Evolutionary conservation across 2,329 filamentous ascomycete species (phyloP).

Genomic region (Pseudocercospora cruenta): DNA sequence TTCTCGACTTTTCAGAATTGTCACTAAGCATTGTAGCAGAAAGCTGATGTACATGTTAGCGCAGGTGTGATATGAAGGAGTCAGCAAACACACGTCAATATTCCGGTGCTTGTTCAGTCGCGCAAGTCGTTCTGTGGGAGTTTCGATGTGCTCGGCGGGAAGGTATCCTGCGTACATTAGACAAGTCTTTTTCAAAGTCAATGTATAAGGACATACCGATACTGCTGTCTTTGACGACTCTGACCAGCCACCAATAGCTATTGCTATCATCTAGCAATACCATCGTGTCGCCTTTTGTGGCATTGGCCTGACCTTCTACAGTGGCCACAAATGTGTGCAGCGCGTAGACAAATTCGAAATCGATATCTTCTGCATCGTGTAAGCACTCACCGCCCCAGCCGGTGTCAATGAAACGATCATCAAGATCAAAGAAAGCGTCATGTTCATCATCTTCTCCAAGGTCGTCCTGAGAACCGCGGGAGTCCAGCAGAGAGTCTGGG

Average conservation of each 20-base stretch:
- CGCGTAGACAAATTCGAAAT: slow-evolving; percentile 99
- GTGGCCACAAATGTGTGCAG: slow-evolving; percentile 97
- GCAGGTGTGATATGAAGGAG: slow-evolving; percentile 7
- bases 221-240: slow-evolving; percentile 95
- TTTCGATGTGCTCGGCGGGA: slow-evolving; percentile 97
- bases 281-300: slow-evolving; percentile 98
- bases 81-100: slow-evolving; percentile 72
- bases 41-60: slow-evolving; percentile 52
- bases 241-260: slow-evolving; percentile 99
- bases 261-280: slow-evolving; percentile 97
- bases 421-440: slow-evolving; percentile 59
- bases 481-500: slow-evolving; percentile 28
- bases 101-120: slow-evolving; percentile 97
- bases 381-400: slow-evolving; percentile 82
- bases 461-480: slow-evolving; percentile 32
- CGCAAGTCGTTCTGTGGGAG: slow-evolving; percentile 89
- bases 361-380: slow-evolving; percentile 95
- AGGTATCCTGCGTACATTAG: slow-evolving; percentile 72
- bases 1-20: slow-evolving; percentile 77
- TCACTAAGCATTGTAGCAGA: slow-evolving; percentile 73
- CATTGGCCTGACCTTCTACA: slow-evolving; percentile 97
- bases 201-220: slow-evolving; percentile 63
- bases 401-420: slow-evolving; percentile 68
- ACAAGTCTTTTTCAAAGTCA: background rate
- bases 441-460: slow-evolving; percentile 61